phyloP scores from a whole-genome alignment of 768 basidiomycete genomes.

The Butyriboletus loyo region DNA sequence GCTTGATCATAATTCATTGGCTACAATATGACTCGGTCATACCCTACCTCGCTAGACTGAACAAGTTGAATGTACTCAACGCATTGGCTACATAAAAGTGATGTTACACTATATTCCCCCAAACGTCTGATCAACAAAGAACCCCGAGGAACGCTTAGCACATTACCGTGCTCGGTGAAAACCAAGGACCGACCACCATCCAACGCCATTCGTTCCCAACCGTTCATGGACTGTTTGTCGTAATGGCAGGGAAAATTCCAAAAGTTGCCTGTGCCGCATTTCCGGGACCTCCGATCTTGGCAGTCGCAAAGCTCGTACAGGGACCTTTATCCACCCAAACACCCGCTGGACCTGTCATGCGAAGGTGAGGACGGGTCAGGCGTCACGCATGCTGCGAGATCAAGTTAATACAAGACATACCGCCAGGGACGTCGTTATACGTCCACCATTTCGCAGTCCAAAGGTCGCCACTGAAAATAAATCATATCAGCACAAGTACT shows the following conservation, averaged over 20 bases:
- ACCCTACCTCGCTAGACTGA: no score
- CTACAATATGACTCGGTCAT: no score
- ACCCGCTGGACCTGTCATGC: constrained; percentile 10
- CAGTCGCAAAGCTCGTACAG: constrained; percentile 10
- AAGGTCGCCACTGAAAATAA: constrained; percentile 38
- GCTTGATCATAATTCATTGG: no score
- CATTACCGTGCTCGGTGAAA: no score
- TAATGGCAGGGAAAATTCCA: background rate
- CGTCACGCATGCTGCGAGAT: background rate
- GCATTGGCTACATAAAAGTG: background rate
- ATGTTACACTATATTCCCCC: background rate
- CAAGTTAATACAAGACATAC: constrained; percentile 14
- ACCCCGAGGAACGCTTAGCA: background rate
- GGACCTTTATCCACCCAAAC: constrained; percentile 16
- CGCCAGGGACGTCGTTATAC: constrained; percentile 36
- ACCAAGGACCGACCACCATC: background rate
- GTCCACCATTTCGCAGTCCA: constrained; percentile 54
- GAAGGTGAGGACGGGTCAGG: background rate
- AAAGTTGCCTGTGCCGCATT: constrained; percentile 1
- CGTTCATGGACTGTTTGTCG: background rate
- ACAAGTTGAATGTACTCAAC: no score
- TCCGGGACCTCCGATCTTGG: background rate
- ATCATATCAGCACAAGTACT: background rate
- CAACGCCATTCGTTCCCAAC: background rate
- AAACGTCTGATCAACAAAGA: background rate